phyloP scores from a whole-genome alignment of 108 stramenopile genomes.

The Fragilaria radians region DNA sequence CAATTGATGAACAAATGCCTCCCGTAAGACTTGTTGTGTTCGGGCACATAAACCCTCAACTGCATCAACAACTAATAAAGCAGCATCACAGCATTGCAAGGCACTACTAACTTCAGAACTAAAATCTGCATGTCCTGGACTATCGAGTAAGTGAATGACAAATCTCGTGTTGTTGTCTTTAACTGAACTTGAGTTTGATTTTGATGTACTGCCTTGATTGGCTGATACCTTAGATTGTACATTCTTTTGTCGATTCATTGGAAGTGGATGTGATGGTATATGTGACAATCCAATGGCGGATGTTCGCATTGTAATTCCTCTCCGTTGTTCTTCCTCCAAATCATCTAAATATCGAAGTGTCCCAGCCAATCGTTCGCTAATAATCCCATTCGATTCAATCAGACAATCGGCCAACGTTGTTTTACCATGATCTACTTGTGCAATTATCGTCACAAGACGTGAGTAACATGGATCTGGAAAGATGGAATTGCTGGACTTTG shows the following conservation, averaged over 20 bases:
- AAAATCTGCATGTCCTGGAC: slow-evolving; percentile 99
- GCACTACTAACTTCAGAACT: slow-evolving; percentile 91
- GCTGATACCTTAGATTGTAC: slow-evolving; percentile 3
- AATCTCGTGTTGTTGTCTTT: slow-evolving; percentile 27
- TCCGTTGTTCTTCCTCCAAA: slow-evolving; percentile 88
- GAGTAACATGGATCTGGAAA: slow-evolving; percentile 68
- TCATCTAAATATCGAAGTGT: slow-evolving; percentile 81
- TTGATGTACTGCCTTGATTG: background rate
- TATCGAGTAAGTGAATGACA: slow-evolving; percentile 92
- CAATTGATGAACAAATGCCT: slow-evolving; percentile 84
- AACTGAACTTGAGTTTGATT: background rate
- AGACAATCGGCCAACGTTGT: slow-evolving; percentile 96
- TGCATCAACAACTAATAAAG: slow-evolving; percentile 93
- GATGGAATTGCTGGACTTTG: no score
- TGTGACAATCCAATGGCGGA: slow-evolving; percentile 87
- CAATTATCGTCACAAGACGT: slow-evolving; percentile 94
- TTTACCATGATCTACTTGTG: slow-evolving; percentile 99
- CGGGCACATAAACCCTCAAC: slow-evolving; percentile 93
- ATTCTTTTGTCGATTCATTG: slow-evolving; percentile 7
- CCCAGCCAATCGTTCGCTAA: slow-evolving; percentile 78
- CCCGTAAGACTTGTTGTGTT: slow-evolving; percentile 93
- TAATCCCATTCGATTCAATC: slow-evolving; percentile 83
- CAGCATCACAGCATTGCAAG: slow-evolving; percentile 89
- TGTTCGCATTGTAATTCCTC: slow-evolving; percentile 97
- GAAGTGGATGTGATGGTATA: slow-evolving; percentile 46